Conservation (phyloP, 768 basidiomycete genomes). For the Tulasnella calospora region DNA sequence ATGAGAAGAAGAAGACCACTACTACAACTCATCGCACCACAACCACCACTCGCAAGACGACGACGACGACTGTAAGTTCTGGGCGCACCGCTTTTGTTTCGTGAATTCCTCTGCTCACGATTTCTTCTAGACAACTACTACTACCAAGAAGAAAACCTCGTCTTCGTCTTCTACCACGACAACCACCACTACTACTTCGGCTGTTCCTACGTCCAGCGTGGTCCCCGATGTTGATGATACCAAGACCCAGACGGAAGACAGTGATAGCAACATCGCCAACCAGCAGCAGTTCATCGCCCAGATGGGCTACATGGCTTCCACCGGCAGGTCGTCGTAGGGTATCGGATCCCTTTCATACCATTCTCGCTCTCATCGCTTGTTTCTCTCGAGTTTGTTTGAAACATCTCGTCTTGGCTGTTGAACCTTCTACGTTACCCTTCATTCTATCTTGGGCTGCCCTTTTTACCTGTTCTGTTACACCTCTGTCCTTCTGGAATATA, state of each 20-base stretch:
- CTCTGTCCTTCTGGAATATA: constrained; percentile 1
- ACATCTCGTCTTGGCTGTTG: neutral
- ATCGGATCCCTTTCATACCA: neutral
- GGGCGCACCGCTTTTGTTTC: neutral
- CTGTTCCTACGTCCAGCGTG: neutral
- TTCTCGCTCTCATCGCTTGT: neutral
- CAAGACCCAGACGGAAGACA: neutral
- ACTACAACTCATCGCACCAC: constrained; percentile 18
- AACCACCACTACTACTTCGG: neutral
- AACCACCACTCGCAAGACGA: constrained; percentile 11
- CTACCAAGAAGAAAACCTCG: neutral
- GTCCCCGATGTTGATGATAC: neutral
- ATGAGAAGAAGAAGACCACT: neutral
- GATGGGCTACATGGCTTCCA: constrained; percentile 3
- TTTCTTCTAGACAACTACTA: neutral
- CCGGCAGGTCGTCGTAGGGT: neutral
- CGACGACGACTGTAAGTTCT: neutral
- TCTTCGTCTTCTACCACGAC: neutral
- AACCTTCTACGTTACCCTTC: neutral
- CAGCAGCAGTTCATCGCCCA: constrained; percentile 12
- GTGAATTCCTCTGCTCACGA: neutral
- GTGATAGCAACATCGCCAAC: neutral
- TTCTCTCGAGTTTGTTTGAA: neutral
- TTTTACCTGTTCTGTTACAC: neutral
- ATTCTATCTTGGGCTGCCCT: neutral